Conservation (phyloP, 2,329 filamentous ascomycete species). For the Trichoderma afroharzianum region DNA sequence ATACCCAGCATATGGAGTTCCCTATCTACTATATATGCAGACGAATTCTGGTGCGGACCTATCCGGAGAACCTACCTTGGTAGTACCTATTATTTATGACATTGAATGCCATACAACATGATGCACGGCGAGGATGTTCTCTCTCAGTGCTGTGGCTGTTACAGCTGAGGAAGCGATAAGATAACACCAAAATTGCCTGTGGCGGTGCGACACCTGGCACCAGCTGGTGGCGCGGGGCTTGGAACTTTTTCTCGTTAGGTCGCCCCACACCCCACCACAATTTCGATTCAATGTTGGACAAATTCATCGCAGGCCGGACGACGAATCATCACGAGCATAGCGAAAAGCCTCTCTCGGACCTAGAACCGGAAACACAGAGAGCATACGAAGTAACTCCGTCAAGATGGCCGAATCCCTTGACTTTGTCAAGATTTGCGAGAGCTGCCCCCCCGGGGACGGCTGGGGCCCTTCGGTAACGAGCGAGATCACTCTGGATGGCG, state of each 20-base stretch:
- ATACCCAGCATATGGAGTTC: neutral
- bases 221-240: slow-evolving; percentile 18
- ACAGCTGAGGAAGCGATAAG: neutral
- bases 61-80: too few relatives aligned
- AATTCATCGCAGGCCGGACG: slow-evolving; percentile 27
- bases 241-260: slow-evolving; percentile 24
- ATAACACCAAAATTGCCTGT: neutral
- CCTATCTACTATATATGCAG: neutral
- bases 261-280: slow-evolving; percentile 42
- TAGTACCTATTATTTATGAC: too few relatives aligned
- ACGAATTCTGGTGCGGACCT: neutral
- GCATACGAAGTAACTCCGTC: slow-evolving; percentile 9
- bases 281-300: slow-evolving; percentile 33
- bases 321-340: slow-evolving; percentile 11
- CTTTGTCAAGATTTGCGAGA: slow-evolving; percentile 62
- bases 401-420: slow-evolving; percentile 54
- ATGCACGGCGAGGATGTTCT: neutral
- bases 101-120: neutral
- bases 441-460: slow-evolving; percentile 69
- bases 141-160: neutral
- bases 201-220: slow-evolving; percentile 1
- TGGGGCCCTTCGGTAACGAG: slow-evolving; percentile 84
- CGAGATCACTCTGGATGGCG: slow-evolving; percentile 88
- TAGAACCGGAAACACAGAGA: neutral
- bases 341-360: neutral